phyloP scores from a whole-genome alignment of 83 land plant genomes.

The Isoetes engelmannii region DNA sequence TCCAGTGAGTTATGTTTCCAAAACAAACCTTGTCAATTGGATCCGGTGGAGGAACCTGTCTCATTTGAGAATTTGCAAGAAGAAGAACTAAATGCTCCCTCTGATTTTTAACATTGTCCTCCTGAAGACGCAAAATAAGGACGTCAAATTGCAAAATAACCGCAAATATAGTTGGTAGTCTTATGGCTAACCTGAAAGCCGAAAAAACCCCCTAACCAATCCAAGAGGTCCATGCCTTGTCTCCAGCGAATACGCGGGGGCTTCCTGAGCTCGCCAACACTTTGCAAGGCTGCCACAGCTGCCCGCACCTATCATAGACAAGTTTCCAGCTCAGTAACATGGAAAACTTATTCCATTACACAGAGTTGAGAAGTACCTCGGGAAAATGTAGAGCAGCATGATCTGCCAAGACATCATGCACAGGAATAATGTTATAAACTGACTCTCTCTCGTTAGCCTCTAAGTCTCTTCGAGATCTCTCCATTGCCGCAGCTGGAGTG shows the following conservation, averaged over 20 bases:
- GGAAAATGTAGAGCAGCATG: conserved; percentile 80
- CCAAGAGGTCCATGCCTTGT: conserved; percentile 63
- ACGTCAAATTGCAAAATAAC: conserved; percentile 1
- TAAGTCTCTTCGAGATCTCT: background rate
- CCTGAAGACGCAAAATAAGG: conserved; percentile 4
- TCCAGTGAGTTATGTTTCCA: background rate
- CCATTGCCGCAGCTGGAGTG: too few relatives aligned
- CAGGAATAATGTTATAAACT: conserved; percentile 72
- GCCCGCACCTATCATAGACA: conserved; percentile 32
- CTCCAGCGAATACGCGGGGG: conserved; percentile 51
- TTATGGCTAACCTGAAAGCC: conserved; percentile 49
- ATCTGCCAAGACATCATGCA: conserved; percentile 71
- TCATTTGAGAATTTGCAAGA: conserved; percentile 80
- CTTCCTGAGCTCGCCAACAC: conserved; percentile 50
- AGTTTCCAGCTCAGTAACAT: too few relatives aligned
- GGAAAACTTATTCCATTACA: background rate
- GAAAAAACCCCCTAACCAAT: conserved; percentile 73
- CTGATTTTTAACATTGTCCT: conserved; percentile 74
- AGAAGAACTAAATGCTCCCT: conserved; percentile 78
- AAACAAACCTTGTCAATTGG: conserved; percentile 37
- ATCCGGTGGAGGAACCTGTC: conserved; percentile 56
- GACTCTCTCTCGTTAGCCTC: conserved; percentile 11
- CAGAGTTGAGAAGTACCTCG: conserved; percentile 48
- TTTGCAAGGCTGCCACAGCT: conserved; percentile 57
- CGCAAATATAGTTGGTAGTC: background rate